Percentiles rank a stretch among this genome's conserved stretches.
phyloP scores from a whole-genome alignment of 2,329 filamentous ascomycete genomes.

The Colletotrichum scovillei region DNA sequence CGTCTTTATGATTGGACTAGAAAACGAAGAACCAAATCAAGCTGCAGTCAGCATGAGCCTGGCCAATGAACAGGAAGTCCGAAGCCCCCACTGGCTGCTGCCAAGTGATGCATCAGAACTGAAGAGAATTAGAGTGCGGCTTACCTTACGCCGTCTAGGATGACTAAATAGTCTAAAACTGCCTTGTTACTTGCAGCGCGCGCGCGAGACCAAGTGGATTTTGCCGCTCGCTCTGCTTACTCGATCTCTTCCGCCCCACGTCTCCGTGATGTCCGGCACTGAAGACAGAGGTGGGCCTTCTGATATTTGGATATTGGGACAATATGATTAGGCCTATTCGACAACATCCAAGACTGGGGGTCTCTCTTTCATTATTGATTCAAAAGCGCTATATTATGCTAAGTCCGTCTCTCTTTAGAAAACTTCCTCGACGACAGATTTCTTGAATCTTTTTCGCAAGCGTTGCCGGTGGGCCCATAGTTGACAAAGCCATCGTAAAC shows the following conservation, averaged over 20 bases:
- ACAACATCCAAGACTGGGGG: no score
- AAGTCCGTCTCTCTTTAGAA: no score
- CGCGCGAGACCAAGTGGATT: not conserved
- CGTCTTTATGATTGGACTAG: not conserved
- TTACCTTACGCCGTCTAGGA: not conserved
- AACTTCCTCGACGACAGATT: no score
- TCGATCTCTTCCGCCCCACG: not conserved
- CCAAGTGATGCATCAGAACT: not conserved
- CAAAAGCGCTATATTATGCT: no score
- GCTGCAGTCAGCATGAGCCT: not conserved
- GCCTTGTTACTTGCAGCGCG: not conserved
- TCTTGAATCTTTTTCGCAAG: no score
- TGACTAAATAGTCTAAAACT: not conserved
- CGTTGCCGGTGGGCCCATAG: no score
- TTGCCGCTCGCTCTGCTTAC: not conserved
- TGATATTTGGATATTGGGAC: no score
- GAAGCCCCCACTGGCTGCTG: not conserved
- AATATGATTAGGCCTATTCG: no score
- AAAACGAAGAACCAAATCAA: not conserved
- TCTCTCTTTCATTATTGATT: no score
- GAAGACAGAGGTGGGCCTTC: no score
- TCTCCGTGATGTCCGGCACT: not conserved
- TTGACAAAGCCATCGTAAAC: no score
- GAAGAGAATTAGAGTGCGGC: not conserved
- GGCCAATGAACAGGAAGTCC: not conserved